Base-by-base conservation (phyloP, 352 stramenopile species). In the Phytopythium aichiense region DNA sequence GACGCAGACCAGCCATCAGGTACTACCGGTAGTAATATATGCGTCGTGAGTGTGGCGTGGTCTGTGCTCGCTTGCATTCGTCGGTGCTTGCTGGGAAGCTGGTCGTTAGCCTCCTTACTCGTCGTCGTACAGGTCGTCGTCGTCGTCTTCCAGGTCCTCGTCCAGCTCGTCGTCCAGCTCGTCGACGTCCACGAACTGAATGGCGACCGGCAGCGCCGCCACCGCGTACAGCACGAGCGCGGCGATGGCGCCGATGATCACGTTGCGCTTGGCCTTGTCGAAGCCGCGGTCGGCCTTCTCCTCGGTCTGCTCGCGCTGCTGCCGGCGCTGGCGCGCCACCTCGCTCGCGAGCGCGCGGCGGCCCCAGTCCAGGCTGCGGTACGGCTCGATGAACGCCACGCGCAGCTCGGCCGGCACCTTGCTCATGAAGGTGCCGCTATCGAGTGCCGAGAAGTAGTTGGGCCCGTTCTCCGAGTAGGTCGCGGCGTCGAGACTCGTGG, bases 331-430 rank as follows among this genome's bases (percentile, higher is more conserved):
- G 56, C 77, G 60, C 6, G 70, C 71, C 25, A 93, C 63, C 3
- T 92, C 79, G 20, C 63, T 66, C n/a, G 76, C 63, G 22, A 91
- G 61, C 51, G 86, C 82, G n/a, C 84, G 84, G 23, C 83, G 82
- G 58, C 83, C 82, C 87, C 87, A 95, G 64, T 93, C 87, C 28
- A 95, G 64, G 62, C 84, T 95, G 31, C 78, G 78, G 60, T 93
- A 95, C 52, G 87, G 87, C 62, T 87, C 66, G 12, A 94, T 54
- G 68, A 94, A 94, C 46, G 79, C 73, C 18, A 91, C 68, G 37
- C 90, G 77, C 51, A 87, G 61, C 6, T 77, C 65, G 16, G 71
- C 40, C 2, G 80, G 65, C 42, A 92, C 80, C 40, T 91, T 86
- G 55, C 78, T 83, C 80, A 92, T 91, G 61, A 92, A 92, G 15